phyloP scores from a whole-genome alignment of 257 asterid species.

The Solanum tarijense region DNA sequence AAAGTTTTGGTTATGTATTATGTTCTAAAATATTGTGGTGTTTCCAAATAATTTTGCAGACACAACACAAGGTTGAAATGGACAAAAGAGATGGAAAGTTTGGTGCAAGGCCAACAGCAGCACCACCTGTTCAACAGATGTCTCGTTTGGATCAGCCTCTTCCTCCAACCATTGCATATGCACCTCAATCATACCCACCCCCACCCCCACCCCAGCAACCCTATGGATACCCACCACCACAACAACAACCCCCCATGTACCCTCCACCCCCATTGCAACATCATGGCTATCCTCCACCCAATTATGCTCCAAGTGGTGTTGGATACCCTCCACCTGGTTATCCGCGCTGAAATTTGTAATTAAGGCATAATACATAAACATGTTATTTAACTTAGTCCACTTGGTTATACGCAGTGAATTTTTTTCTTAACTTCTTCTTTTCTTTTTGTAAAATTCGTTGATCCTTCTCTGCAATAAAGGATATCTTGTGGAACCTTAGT shows the following conservation, averaged over 20 bases:
- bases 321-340: conserved; percentile 4
- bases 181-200: conserved; percentile 4
- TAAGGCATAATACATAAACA: no score
- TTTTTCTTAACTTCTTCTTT: no score
- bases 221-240: background rate
- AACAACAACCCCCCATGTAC: background rate
- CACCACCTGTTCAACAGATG: conserved; percentile 25
- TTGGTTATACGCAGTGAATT: no score
- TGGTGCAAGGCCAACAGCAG: conserved; percentile 15
- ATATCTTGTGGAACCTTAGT: background rate
- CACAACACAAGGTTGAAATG: conserved; percentile 35
- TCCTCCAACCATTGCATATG: conserved; percentile 23
- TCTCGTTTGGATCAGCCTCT: conserved; percentile 26
- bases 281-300: conserved; percentile 8
- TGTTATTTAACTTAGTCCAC: no score
- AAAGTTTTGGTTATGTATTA: background rate
- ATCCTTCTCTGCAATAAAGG: background rate
- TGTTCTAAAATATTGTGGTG: background rate
- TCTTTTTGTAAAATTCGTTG: background rate
- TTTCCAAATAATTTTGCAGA: conserved; percentile 10
- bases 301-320: conserved; percentile 2
- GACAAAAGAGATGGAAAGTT: conserved; percentile 32
- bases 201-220: conserved; percentile 3
- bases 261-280: background rate
- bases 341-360: background rate